phyloP scores from a whole-genome alignment of 441 rosid genomes.

The Pelargonium myrrhifolium region DNA sequence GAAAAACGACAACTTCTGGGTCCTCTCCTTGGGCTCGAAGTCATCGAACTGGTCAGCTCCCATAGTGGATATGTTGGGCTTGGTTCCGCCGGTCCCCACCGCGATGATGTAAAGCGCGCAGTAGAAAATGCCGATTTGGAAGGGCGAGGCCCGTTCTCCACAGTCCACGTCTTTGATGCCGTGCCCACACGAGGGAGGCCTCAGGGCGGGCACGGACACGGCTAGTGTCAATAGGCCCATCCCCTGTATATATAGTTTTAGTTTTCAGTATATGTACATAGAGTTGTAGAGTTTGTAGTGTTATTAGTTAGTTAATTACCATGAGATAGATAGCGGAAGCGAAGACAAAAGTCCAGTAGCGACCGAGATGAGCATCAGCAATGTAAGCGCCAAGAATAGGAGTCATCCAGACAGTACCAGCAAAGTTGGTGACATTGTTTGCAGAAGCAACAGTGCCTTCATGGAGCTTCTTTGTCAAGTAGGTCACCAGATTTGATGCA shows the following conservation, averaged over 20 bases:
- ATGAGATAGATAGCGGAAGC: constrained; percentile 41
- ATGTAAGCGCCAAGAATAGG: constrained; percentile 72
- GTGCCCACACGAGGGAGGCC: constrained; percentile 52
- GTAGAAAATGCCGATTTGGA: constrained; percentile 55
- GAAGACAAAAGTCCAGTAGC: constrained; percentile 65
- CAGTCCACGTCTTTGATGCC: constrained; percentile 32
- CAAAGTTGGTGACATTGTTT: constrained; percentile 75
- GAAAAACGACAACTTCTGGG: constrained; percentile 73
- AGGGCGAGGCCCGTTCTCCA: constrained; percentile 38
- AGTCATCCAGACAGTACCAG: constrained; percentile 65
- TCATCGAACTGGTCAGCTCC: constrained; percentile 92
- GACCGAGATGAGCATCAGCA: constrained; percentile 78
- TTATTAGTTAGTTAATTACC: constrained; percentile 71
- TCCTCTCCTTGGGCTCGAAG: constrained; percentile 61
- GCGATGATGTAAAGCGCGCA: constrained; percentile 68
- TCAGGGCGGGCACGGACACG: constrained; percentile 60
- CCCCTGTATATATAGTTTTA: too few species aligned
- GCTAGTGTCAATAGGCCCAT: constrained; percentile 60
- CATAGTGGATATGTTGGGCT: constrained; percentile 83
- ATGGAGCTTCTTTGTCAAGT: constrained; percentile 51
- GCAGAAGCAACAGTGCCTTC: constrained; percentile 64
- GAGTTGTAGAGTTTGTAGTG: too few species aligned
- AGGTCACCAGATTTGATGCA: constrained; percentile 50
- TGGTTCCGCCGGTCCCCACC: constrained; percentile 79
- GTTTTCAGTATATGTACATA: too few species aligned